Conservation (phyloP, 176 grass and related monocot genomes). For the Cenchrus purpureus region DNA sequence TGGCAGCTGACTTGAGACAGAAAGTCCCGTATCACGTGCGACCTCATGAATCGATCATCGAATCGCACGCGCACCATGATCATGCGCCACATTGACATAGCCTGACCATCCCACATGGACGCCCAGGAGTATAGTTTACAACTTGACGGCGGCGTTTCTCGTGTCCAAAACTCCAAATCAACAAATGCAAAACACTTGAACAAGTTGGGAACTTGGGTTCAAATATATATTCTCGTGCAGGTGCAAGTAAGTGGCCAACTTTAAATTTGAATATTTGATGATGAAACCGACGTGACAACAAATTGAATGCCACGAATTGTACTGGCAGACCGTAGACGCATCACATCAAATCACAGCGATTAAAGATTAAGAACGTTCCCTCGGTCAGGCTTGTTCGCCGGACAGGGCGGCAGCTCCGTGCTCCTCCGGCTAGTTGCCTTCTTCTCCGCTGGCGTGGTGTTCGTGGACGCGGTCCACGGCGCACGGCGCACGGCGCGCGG, state of each 20-base stretch:
- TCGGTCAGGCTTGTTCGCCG: background rate
- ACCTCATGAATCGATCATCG: background rate
- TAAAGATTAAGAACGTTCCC: background rate
- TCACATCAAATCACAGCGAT: conserved; percentile 7
- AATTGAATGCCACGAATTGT: background rate
- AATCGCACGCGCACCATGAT: background rate
- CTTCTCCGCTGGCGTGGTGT: background rate
- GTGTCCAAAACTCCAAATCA: background rate
- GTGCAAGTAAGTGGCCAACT: background rate
- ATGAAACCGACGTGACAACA: background rate
- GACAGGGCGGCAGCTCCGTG: no score
- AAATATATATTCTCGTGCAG: background rate
- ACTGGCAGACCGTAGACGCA: background rate
- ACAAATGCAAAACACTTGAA: background rate
- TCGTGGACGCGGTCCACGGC: background rate
- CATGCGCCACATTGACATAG: background rate
- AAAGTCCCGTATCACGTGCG: conserved; percentile 7
- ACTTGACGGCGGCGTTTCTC: background rate
- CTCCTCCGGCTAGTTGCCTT: background rate
- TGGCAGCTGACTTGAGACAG: background rate
- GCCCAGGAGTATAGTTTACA: background rate
- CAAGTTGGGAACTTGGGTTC: background rate
- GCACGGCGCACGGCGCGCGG: background rate
- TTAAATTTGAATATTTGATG: background rate
- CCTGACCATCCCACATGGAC: background rate